A percentile compares a stretch with the other conserved stretches of the same genome.
Conservation (phyloP, 2,329 filamentous ascomycete species). For the Penicillium palitans region DNA sequence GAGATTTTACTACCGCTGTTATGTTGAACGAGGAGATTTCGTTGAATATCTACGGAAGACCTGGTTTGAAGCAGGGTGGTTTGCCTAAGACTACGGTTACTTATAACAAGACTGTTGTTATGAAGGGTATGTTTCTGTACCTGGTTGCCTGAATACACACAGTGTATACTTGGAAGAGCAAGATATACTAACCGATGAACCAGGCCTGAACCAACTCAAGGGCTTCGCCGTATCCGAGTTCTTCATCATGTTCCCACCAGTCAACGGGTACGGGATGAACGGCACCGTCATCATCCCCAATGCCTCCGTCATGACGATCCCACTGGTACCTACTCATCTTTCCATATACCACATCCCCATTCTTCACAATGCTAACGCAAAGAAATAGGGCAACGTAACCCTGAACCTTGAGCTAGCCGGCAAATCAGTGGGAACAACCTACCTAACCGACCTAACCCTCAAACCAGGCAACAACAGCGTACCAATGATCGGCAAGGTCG, state of each 20-base stretch:
- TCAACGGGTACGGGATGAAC: slow-evolving; percentile 55
- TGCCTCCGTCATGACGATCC: slow-evolving; percentile 57
- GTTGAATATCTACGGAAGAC: slow-evolving; percentile 54
- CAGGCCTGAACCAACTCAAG: slow-evolving; percentile 59
- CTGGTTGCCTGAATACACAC: too few species aligned
- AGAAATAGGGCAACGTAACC: slow-evolving; percentile 54
- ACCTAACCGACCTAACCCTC: slow-evolving; percentile 54
- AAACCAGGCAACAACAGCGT: slow-evolving; percentile 56
- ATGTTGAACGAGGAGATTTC: slow-evolving; percentile 52
- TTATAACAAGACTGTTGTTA: slow-evolving; percentile 58
- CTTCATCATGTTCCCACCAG: slow-evolving; percentile 43
- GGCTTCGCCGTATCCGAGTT: slow-evolving; percentile 52
- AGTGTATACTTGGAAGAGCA: neutral
- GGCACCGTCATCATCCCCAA: slow-evolving; percentile 61
- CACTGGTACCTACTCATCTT: slow-evolving; percentile 42
- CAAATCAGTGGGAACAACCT: slow-evolving; percentile 51
- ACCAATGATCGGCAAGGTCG: slow-evolving; percentile 51
- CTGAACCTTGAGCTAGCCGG: slow-evolving; percentile 53
- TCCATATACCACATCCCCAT: neutral
- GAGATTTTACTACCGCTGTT: slow-evolving; percentile 51
- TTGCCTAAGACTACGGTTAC: slow-evolving; percentile 53
- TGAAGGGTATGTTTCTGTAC: slow-evolving; percentile 51
- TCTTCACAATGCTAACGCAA: slow-evolving; percentile 5
- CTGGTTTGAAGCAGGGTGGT: slow-evolving; percentile 52
- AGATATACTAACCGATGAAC: neutral